These are phyloP conservation scores for Carallia brachiata DNA, from an alignment of 345 rosid species.

Conservation along the genomic window DNA sequence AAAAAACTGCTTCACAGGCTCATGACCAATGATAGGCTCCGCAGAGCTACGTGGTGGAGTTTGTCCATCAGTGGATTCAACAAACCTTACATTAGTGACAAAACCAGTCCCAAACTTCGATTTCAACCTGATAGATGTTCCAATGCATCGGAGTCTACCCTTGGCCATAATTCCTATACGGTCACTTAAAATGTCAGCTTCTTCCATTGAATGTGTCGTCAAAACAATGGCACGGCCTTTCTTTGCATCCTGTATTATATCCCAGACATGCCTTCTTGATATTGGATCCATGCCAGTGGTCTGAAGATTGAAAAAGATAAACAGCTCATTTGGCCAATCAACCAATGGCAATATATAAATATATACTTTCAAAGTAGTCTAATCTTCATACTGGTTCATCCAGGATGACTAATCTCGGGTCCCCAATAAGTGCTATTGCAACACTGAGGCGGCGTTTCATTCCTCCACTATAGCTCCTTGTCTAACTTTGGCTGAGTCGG, in stretches of 20 bases:
- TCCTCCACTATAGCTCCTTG: constrained; percentile 94
- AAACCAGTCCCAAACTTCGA: constrained; percentile 92
- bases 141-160: constrained; percentile 87
- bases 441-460: constrained; percentile 96
- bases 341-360: background rate
- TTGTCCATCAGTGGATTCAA: constrained; percentile 39
- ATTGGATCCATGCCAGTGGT: constrained; percentile 97
- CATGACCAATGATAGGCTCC: constrained; percentile 32
- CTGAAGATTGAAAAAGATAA: constrained; percentile 33
- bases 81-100: constrained; percentile 69
- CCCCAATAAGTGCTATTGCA: constrained; percentile 80
- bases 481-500: constrained; percentile 62
- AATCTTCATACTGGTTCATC: constrained; percentile 69
- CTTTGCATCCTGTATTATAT: constrained; percentile 77
- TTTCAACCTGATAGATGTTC: constrained; percentile 85
- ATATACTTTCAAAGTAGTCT: background rate
- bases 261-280: constrained; percentile 95
- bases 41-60: constrained; percentile 36
- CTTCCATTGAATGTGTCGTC: constrained; percentile 96
- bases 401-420: constrained; percentile 80
- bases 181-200: constrained; percentile 88
- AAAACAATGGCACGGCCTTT: constrained; percentile 79
- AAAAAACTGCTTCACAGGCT: constrained; percentile 68
- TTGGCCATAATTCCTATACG: constrained; percentile 93
- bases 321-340: background rate